phyloP scores from a whole-genome alignment of 1,284 basidiomycete species.

The Austroboletus novae-zelandiae region DNA sequence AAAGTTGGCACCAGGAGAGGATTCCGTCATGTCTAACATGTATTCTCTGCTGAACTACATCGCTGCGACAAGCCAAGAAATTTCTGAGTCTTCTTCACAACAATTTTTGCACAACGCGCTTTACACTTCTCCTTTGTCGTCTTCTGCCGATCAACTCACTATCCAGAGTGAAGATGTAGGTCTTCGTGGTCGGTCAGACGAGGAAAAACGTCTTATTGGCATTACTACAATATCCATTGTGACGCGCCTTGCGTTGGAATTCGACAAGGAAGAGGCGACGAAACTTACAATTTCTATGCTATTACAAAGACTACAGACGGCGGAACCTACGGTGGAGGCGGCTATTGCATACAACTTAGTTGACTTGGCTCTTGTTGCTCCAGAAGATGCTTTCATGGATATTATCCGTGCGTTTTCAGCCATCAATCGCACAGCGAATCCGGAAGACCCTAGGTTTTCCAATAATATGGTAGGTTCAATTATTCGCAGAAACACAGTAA shows the following conservation, averaged over 20 bases:
- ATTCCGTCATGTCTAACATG: constrained; percentile 92
- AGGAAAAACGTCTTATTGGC: constrained; percentile 81
- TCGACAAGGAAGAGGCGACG: constrained; percentile 80
- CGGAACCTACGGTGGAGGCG: constrained; percentile 84
- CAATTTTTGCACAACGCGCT: constrained; percentile 43
- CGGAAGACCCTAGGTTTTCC: constrained; percentile 81
- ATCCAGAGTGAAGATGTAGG: constrained; percentile 44
- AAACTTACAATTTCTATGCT: constrained; percentile 90
- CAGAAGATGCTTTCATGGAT: constrained; percentile 78
- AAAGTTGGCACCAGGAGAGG: constrained; percentile 83
- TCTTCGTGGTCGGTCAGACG: constrained; percentile 69
- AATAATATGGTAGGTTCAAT: constrained; percentile 68
- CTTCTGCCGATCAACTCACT: constrained; percentile 33
- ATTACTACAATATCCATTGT: constrained; percentile 92
- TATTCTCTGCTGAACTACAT: constrained; percentile 95
- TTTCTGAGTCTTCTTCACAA: constrained; percentile 51
- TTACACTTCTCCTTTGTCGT: constrained; percentile 43
- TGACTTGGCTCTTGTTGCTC: constrained; percentile 81
- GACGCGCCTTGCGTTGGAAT: constrained; percentile 79
- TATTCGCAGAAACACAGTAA: background rate
- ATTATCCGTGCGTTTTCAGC: constrained; percentile 83
- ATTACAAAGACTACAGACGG: constrained; percentile 81
- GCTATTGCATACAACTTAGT: constrained; percentile 91
- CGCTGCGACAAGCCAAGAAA: constrained; percentile 74
- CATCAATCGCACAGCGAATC: constrained; percentile 82